Conservation (phyloP, 2,329 filamentous ascomycete genomes). For the Zymoseptoria pseudotritici region DNA sequence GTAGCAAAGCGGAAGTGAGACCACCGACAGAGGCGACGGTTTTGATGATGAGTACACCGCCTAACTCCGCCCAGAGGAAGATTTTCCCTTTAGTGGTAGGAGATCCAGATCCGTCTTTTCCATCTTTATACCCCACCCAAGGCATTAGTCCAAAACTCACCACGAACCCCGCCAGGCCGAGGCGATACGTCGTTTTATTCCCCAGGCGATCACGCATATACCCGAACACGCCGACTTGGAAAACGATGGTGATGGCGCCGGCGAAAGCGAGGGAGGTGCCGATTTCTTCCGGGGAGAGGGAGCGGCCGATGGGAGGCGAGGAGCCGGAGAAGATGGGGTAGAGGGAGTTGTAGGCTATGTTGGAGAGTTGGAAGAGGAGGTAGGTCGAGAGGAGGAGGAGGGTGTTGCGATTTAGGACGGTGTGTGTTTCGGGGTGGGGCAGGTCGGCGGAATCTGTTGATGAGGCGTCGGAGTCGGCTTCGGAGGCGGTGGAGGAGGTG, state of each 20-base stretch:
- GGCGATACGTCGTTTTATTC: conserved; percentile 76
- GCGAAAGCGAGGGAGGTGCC: conserved; percentile 80
- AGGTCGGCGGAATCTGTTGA: conserved; percentile 28
- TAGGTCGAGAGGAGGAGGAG: conserved; percentile 76
- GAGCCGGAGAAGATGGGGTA: conserved; percentile 89
- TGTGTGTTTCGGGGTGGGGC: conserved; percentile 42
- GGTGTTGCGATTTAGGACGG: conserved; percentile 72
- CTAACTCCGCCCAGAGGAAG: conserved; percentile 77
- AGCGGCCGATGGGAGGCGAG: conserved; percentile 65
- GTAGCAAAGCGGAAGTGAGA: conserved; percentile 75
- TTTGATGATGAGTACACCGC: conserved; percentile 72
- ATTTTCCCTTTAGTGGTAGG: conserved; percentile 50
- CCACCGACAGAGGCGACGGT: conserved; percentile 86
- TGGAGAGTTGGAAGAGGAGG: conserved; percentile 85
- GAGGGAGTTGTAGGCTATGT: conserved; percentile 90
- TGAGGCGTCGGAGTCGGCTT: conserved; percentile 19
- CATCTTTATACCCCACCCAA: conserved; percentile 71
- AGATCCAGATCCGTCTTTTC: conserved; percentile 38
- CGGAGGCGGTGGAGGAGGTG: conserved; percentile 8
- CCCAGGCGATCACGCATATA: conserved; percentile 70
- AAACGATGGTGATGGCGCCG: conserved; percentile 76
- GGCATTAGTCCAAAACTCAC: conserved; percentile 82
- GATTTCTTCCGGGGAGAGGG: conserved; percentile 69
- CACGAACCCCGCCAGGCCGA: conserved; percentile 70
- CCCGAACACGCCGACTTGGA: conserved; percentile 81